Evolutionary conservation across 257 asterid species (phyloP).

Genomic region (Fraxinus excelsior): DNA sequence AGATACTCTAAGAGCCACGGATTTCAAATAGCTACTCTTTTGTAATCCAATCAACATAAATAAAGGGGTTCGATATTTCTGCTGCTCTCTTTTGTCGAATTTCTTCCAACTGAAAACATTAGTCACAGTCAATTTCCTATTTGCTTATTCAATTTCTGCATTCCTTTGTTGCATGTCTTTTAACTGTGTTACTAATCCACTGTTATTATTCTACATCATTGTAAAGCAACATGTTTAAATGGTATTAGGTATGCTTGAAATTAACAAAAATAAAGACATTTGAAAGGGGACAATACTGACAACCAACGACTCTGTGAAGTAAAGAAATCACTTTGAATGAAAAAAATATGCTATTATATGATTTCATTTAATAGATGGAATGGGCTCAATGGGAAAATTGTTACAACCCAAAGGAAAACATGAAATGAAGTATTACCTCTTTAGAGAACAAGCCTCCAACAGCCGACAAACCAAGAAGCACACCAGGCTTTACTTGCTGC

Average conservation of each 20-base stretch:
- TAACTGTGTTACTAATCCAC: constrained; percentile 79
- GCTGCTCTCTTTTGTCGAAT: too few species aligned
- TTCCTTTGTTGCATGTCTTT: constrained; percentile 68
- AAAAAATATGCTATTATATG: constrained; percentile 29
- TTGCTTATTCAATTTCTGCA: constrained; percentile 63
- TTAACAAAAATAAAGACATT: too few species aligned
- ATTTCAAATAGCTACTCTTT: too few species aligned
- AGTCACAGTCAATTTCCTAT: constrained; percentile 36
- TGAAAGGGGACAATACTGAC: background rate
- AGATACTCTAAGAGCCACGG: background rate
- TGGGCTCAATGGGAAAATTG: background rate
- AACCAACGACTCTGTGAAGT: constrained; percentile 5
- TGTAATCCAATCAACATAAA: too few species aligned
- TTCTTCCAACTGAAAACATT: constrained; percentile 44
- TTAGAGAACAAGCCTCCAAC: constrained; percentile 92
- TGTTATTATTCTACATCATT: constrained; percentile 69
- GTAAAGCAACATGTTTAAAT: constrained; percentile 8
- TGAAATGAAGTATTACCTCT: constrained; percentile 56
- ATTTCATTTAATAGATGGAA: constrained; percentile 15
- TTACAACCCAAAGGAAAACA: constrained; percentile 13
- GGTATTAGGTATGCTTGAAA: background rate
- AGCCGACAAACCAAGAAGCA: constrained; percentile 98
- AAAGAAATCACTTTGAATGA: background rate
- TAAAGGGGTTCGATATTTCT: too few species aligned
- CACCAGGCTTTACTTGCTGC: constrained; percentile 87